Evolutionary conservation across 2,329 filamentous ascomycete species (phyloP).

Genomic region (Ascochyta pisi): DNA sequence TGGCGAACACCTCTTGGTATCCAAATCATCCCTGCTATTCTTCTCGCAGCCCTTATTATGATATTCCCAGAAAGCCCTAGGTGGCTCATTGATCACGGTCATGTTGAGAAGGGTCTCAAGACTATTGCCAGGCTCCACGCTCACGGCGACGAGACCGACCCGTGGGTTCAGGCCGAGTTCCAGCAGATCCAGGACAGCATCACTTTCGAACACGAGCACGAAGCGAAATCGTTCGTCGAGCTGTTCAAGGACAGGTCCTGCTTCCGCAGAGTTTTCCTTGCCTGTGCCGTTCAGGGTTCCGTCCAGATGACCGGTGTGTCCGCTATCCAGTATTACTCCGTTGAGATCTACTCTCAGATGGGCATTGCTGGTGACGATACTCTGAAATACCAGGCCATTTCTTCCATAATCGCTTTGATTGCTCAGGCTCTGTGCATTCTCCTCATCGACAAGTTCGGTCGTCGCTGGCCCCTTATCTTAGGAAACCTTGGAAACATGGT

Average conservation of each 20-base stretch:
- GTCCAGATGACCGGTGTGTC: slow-evolving; percentile 75
- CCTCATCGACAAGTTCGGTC: slow-evolving; percentile 72
- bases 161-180: slow-evolving; percentile 76
- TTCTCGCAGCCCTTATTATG: slow-evolving; percentile 70
- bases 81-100: slow-evolving; percentile 78
- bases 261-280: slow-evolving; percentile 75
- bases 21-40: slow-evolving; percentile 71
- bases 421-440: slow-evolving; percentile 73
- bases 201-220: slow-evolving; percentile 69
- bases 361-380: slow-evolving; percentile 71
- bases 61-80: slow-evolving; percentile 72
- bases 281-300: slow-evolving; percentile 71
- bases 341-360: slow-evolving; percentile 71
- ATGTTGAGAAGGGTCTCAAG: slow-evolving; percentile 67
- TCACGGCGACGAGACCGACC: slow-evolving; percentile 68
- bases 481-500: slow-evolving; percentile 76
- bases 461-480: slow-evolving; percentile 73
- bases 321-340: slow-evolving; percentile 75
- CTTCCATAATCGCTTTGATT: slow-evolving; percentile 72
- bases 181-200: slow-evolving; percentile 73
- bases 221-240: slow-evolving; percentile 73
- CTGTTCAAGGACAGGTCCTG: slow-evolving; percentile 70
- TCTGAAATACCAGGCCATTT: slow-evolving; percentile 78
- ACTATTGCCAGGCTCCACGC: slow-evolving; percentile 75
- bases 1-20: slow-evolving; percentile 73